Evolutionary conservation across 345 rosid species (phyloP).

Genomic region (Trapa bicornis): DNA sequence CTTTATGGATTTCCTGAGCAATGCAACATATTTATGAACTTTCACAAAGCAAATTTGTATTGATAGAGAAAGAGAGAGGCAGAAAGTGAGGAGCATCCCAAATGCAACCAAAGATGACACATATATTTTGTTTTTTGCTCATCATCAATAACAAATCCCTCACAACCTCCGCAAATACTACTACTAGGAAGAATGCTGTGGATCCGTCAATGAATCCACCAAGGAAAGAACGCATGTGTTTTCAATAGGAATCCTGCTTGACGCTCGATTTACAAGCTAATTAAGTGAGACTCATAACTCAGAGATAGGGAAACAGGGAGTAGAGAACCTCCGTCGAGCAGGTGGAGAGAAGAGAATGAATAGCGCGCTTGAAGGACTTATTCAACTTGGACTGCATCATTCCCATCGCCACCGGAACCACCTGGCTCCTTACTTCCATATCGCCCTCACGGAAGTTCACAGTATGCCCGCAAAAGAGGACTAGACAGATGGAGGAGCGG

Average conservation of each 20-base stretch:
- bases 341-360: conserved; percentile 13
- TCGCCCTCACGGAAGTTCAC: neutral
- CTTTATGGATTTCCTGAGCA: conserved; percentile 8
- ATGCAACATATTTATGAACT: neutral
- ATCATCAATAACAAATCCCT: neutral
- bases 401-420: conserved; percentile 6
- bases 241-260: too few species aligned
- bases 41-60: neutral
- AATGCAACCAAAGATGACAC: neutral
- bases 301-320: neutral
- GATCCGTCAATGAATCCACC: too few species aligned
- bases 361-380: conserved; percentile 12
- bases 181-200: too few species aligned
- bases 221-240: too few species aligned
- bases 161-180: neutral
- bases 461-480: too few species aligned
- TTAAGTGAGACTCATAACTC: neutral
- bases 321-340: conserved; percentile 9
- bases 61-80: neutral
- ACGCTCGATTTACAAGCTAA: too few species aligned
- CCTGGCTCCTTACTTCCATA: conserved; percentile 7
- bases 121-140: neutral
- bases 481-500: too few species aligned
- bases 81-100: neutral
- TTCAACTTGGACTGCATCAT: conserved; percentile 12